Evolutionary conservation across 805 yeast species (phyloP), one percentile per base, ranked within the genome.

Genomic region (Kodamaea kaohsiungensis): DNA sequence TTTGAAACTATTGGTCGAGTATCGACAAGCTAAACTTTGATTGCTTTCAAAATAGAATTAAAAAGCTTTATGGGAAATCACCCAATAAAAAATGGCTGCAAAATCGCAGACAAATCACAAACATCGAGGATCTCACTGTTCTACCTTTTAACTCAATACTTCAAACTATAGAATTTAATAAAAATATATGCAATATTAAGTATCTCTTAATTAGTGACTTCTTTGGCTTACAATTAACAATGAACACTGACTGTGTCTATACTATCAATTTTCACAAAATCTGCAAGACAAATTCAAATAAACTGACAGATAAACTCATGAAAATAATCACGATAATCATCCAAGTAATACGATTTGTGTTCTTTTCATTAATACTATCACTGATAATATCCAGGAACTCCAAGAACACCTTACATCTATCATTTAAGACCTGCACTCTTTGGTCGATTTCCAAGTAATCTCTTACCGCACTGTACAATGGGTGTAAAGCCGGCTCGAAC

Each of bases 381-480:
- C 93, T 91, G 59, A 95, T 85, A 52, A 95, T 88, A 64, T 92
- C 97, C 65, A 91, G 89, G 64, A 95, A 89, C 65, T 95, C 99
- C 64, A 95, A 75, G 63, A 93, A 95, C 27, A 95, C 97, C 66
- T 88, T 89, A 69, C 98, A 92, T 48, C 98, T 76, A 67, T 93
- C 98, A 63, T 95, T 95, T 48, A 95, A 77, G 4, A 95, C 97
- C 65, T 89, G 92, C 30, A 93, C 97, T 52, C 99, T 76, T 70
- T 90, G 97, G 66, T 93, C 98, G 57, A 95, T 92, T 70, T 95
- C 99, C 53, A 95, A 73, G 64, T 95, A 95, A 59, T 95, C 97
- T 55, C 97, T 75, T 53, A 92, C 86, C 1, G 98, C 98, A 37
- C 79, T 78, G 69, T 95, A 95, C 43, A 95, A 75, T 2, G 98